These are phyloP conservation scores for Plenodomus biglobosus DNA, from an alignment of 2,329 filamentous ascomycete species.

Conservation along the genomic window DNA sequence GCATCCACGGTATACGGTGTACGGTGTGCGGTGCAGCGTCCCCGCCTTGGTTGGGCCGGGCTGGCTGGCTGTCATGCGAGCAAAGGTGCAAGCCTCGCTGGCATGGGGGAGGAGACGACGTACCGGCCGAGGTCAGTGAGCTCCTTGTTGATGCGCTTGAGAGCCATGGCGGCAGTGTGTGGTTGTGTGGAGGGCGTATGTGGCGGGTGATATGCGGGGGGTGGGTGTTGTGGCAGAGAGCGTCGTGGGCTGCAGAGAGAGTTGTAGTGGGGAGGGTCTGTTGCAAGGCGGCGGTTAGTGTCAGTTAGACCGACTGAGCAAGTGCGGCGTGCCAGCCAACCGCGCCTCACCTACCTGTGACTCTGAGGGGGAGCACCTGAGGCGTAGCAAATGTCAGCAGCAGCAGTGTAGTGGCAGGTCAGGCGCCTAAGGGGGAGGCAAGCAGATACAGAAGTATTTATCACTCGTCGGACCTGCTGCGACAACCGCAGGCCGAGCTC, in stretches of 20 bases:
- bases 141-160: slow-evolving; percentile 95
- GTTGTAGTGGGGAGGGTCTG: slow-evolving; percentile 40
- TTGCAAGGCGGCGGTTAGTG: slow-evolving; percentile 34
- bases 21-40: slow-evolving; percentile 17
- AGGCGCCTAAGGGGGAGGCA: slow-evolving; percentile 3
- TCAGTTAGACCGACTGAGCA: slow-evolving; percentile 29
- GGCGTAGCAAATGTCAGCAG: neutral
- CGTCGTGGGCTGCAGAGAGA: slow-evolving; percentile 37
- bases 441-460: slow-evolving; percentile 9
- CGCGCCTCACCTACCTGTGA: slow-evolving; percentile 24
- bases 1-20: slow-evolving; percentile 8
- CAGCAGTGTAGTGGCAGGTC: neutral
- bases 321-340: slow-evolving; percentile 40
- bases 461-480: neutral
- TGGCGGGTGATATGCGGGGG: slow-evolving; percentile 13
- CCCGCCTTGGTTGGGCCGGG: slow-evolving; percentile 36
- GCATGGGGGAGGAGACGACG: slow-evolving; percentile 32
- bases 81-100: slow-evolving; percentile 28
- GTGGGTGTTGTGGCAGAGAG: slow-evolving; percentile 23
- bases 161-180: slow-evolving; percentile 63
- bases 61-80: slow-evolving; percentile 42
- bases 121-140: slow-evolving; percentile 87
- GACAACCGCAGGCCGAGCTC: neutral
- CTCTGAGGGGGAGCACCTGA: slow-evolving; percentile 1
- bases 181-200: slow-evolving; percentile 11